These are phyloP conservation scores for Simmondsia chinensis DNA, from an alignment of 148 eudicot genomes.

Conservation along the genomic window DNA sequence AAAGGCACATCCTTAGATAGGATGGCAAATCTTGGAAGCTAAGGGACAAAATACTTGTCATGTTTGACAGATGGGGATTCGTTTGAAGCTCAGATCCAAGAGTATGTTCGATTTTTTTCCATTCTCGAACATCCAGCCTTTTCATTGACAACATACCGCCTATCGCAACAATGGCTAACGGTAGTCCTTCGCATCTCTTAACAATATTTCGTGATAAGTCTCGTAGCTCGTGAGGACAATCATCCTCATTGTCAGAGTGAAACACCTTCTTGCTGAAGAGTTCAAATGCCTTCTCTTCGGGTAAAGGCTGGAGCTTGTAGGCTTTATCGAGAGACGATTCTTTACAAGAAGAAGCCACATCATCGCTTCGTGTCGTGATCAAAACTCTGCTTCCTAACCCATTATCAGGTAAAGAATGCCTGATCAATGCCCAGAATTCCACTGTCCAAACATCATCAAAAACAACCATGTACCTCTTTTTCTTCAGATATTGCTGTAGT, in stretches of 20 bases:
- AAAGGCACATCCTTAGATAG: no score
- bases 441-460: slow-evolving; percentile 4
- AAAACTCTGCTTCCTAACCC: neutral
- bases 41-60: no score
- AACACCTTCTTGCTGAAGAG: slow-evolving; percentile 1
- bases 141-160: no score
- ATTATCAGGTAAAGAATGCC: neutral
- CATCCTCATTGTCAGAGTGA: neutral
- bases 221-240: neutral
- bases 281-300: neutral
- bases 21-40: no score
- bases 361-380: slow-evolving; percentile 2
- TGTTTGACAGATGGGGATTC: no score
- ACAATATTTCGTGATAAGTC: neutral
- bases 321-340: neutral
- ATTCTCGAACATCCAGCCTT: no score
- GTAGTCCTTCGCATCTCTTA: slow-evolving; percentile 1
- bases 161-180: slow-evolving; percentile 4
- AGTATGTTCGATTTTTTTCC: no score
- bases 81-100: no score
- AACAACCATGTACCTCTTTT: neutral
- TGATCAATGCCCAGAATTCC: neutral
- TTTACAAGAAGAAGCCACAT: neutral
- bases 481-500: neutral
- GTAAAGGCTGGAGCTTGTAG: neutral